A percentile compares a stretch with the other conserved stretches of the same genome.
These are phyloP conservation scores for Sequoiadendron giganteum DNA, from an alignment of 75 land plant genomes.

Conservation along the genomic window DNA sequence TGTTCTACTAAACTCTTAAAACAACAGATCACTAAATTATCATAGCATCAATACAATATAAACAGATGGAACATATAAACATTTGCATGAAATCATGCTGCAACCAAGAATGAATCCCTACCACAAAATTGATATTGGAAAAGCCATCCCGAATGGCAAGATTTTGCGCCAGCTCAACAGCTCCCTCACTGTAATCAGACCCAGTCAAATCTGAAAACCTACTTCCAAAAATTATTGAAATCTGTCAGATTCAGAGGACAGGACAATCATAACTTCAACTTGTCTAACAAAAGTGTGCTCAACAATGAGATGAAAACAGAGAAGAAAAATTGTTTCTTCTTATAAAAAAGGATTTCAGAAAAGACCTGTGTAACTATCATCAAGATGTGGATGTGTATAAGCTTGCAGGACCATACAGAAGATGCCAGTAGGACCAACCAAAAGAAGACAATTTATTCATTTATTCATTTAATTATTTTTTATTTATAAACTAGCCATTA, in stretches of 20 bases:
- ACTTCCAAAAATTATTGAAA: constrained; percentile 9
- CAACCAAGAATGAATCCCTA: constrained; percentile 18
- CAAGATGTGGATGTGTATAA: neutral
- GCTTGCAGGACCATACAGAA: neutral
- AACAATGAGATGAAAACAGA: neutral
- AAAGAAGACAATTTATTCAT: neutral
- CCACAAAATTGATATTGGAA: constrained; percentile 72
- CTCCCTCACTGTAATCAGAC: constrained; percentile 91
- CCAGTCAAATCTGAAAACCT: constrained; percentile 93
- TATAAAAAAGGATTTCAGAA: neutral
- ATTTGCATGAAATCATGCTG: neutral
- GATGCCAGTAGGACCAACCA: neutral
- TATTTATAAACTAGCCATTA: neutral
- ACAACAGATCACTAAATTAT: neutral
- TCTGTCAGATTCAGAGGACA: neutral
- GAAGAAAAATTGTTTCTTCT: neutral
- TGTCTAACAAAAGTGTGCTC: neutral
- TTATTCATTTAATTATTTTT: neutral
- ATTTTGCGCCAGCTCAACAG: constrained; percentile 75
- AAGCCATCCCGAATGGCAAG: constrained; percentile 78
- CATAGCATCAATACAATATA: neutral
- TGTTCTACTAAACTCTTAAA: neutral
- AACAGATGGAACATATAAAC: neutral
- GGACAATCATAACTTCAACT: neutral
- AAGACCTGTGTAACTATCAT: neutral